Percentiles rank a stretch among this genome's conserved stretches.
These are phyloP conservation scores for Dioscorea dumetorum DNA, from an alignment of 106 monocot genomes.

Conservation along the genomic window DNA sequence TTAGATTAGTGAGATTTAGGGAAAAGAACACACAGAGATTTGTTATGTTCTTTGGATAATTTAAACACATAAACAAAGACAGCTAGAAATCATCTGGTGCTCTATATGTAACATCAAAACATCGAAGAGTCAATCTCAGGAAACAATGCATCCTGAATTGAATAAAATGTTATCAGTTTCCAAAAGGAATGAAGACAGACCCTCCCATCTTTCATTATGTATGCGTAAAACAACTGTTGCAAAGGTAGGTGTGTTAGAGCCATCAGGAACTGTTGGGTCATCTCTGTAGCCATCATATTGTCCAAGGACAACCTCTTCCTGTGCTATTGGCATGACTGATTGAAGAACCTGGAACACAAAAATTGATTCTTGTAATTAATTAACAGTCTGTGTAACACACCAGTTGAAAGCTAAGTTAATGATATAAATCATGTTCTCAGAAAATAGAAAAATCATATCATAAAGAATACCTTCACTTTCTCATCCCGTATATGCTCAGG, in stretches of 20 bases:
- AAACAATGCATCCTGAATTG: no score
- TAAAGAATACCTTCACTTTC: slow-evolving; percentile 82
- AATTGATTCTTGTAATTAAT: neutral
- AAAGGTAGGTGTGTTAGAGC: slow-evolving; percentile 94
- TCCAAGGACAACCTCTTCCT: slow-evolving; percentile 91
- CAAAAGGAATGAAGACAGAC: slow-evolving; percentile 17
- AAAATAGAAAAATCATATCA: neutral
- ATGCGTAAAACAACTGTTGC: slow-evolving; percentile 72
- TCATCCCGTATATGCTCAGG: slow-evolving; percentile 97
- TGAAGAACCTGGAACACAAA: slow-evolving; percentile 74
- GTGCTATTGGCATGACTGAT: slow-evolving; percentile 72
- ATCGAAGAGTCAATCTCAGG: no score
- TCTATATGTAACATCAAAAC: no score
- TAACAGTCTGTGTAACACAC: no score
- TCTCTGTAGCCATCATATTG: slow-evolving; percentile 96
- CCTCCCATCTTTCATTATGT: slow-evolving; percentile 99
- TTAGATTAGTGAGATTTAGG: neutral
- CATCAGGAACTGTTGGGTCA: slow-evolving; percentile 82
- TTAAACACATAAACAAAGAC: no score
- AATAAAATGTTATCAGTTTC: no score
- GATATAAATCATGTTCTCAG: neutral
- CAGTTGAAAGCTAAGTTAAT: neutral
- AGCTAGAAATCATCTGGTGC: no score
- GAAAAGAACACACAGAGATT: slow-evolving; percentile 1
- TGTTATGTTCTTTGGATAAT: no score